A percentile compares a stretch with the other conserved stretches of the same genome.
phyloP scores from a whole-genome alignment of 2,329 filamentous ascomycete species.

The Ophiosphaerella herpotricha region DNA sequence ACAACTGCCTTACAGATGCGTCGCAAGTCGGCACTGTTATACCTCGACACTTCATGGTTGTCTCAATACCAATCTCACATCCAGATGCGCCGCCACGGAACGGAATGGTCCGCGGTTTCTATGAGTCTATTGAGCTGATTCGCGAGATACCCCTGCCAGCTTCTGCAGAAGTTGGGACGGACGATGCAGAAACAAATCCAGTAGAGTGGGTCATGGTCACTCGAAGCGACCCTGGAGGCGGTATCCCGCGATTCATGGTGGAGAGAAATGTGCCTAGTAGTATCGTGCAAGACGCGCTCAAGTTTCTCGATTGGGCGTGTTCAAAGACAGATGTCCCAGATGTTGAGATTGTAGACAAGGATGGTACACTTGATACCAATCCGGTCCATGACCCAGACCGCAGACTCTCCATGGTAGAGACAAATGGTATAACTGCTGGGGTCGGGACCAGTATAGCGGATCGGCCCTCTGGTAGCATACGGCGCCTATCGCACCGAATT shows the following conservation, averaged over 20 bases:
- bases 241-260: slow-evolving; percentile 88
- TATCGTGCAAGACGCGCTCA: slow-evolving; percentile 77
- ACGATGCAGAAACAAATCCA: slow-evolving; percentile 62
- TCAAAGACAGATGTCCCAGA: slow-evolving; percentile 49
- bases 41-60: slow-evolving; percentile 78
- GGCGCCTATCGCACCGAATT: slow-evolving; percentile 24
- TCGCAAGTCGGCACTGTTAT: slow-evolving; percentile 47
- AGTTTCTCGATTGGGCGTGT: slow-evolving; percentile 80
- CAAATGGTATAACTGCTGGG: slow-evolving; percentile 44
- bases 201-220: slow-evolving; percentile 96
- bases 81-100: slow-evolving; percentile 70
- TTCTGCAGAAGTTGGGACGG: slow-evolving; percentile 30
- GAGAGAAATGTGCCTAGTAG: slow-evolving; percentile 83
- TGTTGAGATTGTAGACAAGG: slow-evolving; percentile 27
- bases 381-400: slow-evolving; percentile 21
- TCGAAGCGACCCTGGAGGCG: slow-evolving; percentile 84
- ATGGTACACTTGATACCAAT: slow-evolving; percentile 12
- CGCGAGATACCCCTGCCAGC: slow-evolving; percentile 70
- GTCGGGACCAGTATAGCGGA: slow-evolving; percentile 46
- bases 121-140: slow-evolving; percentile 91
- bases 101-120: slow-evolving; percentile 81
- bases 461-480: slow-evolving; percentile 22
- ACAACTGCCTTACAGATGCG: slow-evolving; percentile 55
- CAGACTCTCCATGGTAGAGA: slow-evolving; percentile 33
- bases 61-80: slow-evolving; percentile 83